These are phyloP conservation scores for Chrysosporium keratinophilum DNA, from an alignment of 2,329 filamentous ascomycete species.

Conservation along the genomic window DNA sequence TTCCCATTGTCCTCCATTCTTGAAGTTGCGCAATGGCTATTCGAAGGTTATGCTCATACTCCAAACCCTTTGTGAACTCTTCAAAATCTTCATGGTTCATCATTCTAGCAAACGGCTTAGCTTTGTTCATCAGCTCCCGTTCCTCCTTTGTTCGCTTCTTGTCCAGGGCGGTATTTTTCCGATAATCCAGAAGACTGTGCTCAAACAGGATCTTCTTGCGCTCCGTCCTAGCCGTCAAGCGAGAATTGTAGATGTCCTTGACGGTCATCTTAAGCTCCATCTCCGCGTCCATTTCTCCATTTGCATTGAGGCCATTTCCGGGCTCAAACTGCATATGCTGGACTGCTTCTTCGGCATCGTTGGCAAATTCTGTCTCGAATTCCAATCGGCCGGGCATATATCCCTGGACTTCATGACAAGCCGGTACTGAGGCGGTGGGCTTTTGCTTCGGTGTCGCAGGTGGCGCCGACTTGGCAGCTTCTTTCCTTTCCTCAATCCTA, in stretches of 20 bases:
- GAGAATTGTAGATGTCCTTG: conserved; percentile 95
- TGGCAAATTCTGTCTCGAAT: conserved; percentile 95
- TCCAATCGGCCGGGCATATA: conserved; percentile 97
- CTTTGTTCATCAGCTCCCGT: conserved; percentile 77
- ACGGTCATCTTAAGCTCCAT: conserved; percentile 96
- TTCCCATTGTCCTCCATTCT: conserved; percentile 79
- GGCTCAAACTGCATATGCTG: conserved; percentile 98
- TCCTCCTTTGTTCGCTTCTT: conserved; percentile 97
- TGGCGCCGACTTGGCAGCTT: conserved; percentile 72
- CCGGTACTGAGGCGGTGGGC: conserved; percentile 85
- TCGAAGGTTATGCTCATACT: conserved; percentile 83
- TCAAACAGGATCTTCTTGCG: conserved; percentile 96
- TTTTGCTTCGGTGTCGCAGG: conserved; percentile 86
- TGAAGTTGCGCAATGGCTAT: conserved; percentile 84
- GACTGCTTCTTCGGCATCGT: conserved; percentile 95
- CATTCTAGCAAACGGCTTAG: conserved; percentile 91
- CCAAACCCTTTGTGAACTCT: conserved; percentile 68
- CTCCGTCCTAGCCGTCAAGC: conserved; percentile 80
- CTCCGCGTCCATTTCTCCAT: conserved; percentile 81
- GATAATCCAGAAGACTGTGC: conserved; percentile 84
- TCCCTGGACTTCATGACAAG: conserved; percentile 94
- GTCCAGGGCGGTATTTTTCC: conserved; percentile 77
- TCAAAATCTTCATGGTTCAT: conserved; percentile 93
- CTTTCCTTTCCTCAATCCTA: conserved; percentile 82
- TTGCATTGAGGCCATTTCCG: conserved; percentile 83